Conservation (phyloP, 352 stramenopile genomes). For the Vaucheria bursata region DNA sequence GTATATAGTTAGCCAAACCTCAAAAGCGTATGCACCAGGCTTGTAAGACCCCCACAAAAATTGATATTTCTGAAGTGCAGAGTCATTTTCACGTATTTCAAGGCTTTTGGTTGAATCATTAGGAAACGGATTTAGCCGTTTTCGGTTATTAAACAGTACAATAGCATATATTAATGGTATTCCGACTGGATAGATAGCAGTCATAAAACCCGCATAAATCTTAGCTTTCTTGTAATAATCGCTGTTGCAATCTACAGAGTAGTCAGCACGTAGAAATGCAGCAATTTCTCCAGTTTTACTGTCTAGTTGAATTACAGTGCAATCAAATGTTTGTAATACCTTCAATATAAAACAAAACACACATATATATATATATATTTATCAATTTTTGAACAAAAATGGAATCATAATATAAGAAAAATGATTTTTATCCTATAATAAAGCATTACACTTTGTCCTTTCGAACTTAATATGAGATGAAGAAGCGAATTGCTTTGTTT, state of each 20-base stretch:
- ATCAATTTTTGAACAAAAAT: too few relatives aligned
- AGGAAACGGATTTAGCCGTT: not conserved
- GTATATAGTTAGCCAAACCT: constrained; percentile 43
- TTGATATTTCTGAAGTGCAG: not conserved
- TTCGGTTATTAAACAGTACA: not conserved
- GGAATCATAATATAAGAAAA: too few relatives aligned
- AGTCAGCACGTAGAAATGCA: constrained; percentile 36
- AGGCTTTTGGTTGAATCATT: not conserved
- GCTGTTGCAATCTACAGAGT: constrained; percentile 32
- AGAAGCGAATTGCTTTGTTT: too few relatives aligned
- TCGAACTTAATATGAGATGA: too few relatives aligned
- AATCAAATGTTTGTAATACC: constrained; percentile 42
- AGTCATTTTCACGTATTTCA: not conserved
- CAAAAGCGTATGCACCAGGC: constrained; percentile 36
- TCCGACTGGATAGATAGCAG: not conserved
- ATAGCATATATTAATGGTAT: not conserved
- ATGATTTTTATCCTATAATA: too few relatives aligned
- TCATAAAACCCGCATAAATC: constrained; percentile 1
- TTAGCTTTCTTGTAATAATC: constrained; percentile 9
- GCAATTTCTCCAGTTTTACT: not conserved
- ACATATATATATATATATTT: too few relatives aligned
- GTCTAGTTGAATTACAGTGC: constrained; percentile 22
- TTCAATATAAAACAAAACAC: too few relatives aligned
- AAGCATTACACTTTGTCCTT: too few relatives aligned
- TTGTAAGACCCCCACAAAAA: constrained; percentile 4